Conservation (phyloP, 2,329 filamentous ascomycete genomes). For the Annulohypoxylon truncatum region DNA sequence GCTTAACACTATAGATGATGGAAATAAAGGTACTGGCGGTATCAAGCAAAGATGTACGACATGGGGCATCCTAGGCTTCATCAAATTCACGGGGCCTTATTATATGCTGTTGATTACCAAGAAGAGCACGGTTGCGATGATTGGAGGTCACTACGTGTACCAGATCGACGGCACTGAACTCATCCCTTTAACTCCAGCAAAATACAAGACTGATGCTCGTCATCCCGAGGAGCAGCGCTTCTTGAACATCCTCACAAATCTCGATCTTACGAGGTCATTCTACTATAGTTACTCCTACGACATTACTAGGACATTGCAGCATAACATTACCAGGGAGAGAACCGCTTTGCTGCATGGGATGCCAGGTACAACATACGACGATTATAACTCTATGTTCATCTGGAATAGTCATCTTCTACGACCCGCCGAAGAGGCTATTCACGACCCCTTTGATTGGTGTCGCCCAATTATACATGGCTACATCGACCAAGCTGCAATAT, state of each 20-base stretch:
- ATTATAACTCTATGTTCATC: conserved; percentile 95
- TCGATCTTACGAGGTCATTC: conserved; percentile 91
- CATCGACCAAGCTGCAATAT: conserved; percentile 87
- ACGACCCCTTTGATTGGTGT: conserved; percentile 94
- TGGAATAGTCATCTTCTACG: conserved; percentile 94
- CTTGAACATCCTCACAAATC: conserved; percentile 86
- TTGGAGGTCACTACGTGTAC: conserved; percentile 96
- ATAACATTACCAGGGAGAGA: conserved; percentile 88
- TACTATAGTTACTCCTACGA: conserved; percentile 99
- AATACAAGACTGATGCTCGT: conserved; percentile 78
- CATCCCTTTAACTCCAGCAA: conserved; percentile 83
- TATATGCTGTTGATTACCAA: conserved; percentile 99
- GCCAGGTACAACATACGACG: conserved; percentile 67
- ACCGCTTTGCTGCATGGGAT: conserved; percentile 74
- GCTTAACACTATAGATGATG: conserved; percentile 94
- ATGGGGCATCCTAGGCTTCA: conserved; percentile 95
- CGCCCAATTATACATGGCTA: conserved; percentile 95
- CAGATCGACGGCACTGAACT: conserved; percentile 95
- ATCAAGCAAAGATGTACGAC: conserved; percentile 89
- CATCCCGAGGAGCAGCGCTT: conserved; percentile 93
- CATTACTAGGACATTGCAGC: conserved; percentile 89
- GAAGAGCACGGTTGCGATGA: conserved; percentile 93
- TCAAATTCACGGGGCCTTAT: conserved; percentile 93
- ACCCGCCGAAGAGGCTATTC: conserved; percentile 76
- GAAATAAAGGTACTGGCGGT: conserved; percentile 90